Base-by-base conservation (phyloP, 768 basidiomycete genomes). In the Leucocoprinus birnbaumii region DNA sequence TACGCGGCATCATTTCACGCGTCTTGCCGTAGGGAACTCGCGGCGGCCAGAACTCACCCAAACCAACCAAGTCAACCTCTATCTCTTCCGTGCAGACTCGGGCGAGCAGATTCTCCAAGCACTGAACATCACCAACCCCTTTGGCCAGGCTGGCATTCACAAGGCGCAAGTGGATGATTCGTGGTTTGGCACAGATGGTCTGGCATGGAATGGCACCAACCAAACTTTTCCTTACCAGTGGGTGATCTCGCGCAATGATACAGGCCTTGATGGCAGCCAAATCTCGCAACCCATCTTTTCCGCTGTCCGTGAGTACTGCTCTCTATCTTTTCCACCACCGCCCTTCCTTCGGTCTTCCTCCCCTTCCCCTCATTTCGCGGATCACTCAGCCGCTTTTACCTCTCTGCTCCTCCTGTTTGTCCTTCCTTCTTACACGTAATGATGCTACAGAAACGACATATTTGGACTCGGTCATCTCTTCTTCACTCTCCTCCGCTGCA, bases 31-130 rank as follows among this genome's bases (percentile, higher is more conserved):
- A 91, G 89, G 89, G 89, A 92, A 93, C 64, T 86, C 83, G 58
- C 76, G 77, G 54, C 76, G 83, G 34, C 89, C 90, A 6, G 76
- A 84, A 57, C 74, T 87, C 48, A 79, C 78, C 35, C 86, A 87
- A 69, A 74, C 66, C 27, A 80, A 84, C 60, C 60, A 66, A 18
- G 89, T 94, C 64, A 79, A 94, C 68, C 73, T 94, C 59, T 92
- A 81, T 71, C 86, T 94, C 50, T 86, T 82, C 68, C 84, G 84
- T 56, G 91, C 79, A 24, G 89, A 91, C 64, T 83, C 87, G 4
- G 74, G 75, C 41, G 24, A 71, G 34, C 71, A 76, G 58, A 71
- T 89, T 18, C 68, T 77, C 21, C 72, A 71, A 54, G 79, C 71
- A 50, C 63, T 22, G 5, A 73, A 82, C 56, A 58, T 71, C 34